Evolutionary conservation across 2,329 filamentous ascomycete genomes (phyloP).

Genomic region (Diaporthe destruens): DNA sequence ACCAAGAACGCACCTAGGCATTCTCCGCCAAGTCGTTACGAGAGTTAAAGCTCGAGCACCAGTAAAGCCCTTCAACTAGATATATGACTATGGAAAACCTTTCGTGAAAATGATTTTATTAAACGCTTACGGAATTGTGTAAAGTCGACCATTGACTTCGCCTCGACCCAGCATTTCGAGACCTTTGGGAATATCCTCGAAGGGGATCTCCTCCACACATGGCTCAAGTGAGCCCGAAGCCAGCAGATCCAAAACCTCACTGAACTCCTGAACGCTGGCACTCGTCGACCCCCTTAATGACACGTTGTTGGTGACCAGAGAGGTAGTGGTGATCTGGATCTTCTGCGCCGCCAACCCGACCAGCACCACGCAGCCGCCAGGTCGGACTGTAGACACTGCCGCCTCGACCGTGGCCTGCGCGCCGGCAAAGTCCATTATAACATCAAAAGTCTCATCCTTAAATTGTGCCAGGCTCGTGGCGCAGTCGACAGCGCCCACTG

Average conservation of each 20-base stretch:
- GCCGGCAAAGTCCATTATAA: neutral
- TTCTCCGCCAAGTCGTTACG: too few species aligned
- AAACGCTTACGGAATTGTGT: neutral
- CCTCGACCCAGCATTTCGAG: neutral
- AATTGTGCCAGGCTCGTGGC: neutral
- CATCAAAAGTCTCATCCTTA: neutral
- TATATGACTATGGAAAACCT: too few species aligned
- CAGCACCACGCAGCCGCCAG: neutral
- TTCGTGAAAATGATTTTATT: too few species aligned
- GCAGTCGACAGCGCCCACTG: neutral
- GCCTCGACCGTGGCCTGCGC: conserved; percentile 1
- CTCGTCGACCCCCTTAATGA: neutral
- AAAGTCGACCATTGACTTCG: conserved; percentile 3
- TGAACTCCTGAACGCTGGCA: neutral
- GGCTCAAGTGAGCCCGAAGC: neutral
- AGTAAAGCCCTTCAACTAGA: too few species aligned
- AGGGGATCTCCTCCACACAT: conserved; percentile 7
- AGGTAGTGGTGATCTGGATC: neutral
- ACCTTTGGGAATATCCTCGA: neutral
- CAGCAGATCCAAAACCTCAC: conserved; percentile 5
- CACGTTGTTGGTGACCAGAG: conserved; percentile 6
- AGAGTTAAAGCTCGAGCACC: too few species aligned
- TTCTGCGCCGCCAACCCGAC: neutral
- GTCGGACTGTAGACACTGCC: neutral
- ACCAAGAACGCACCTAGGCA: too few species aligned